Evolutionary conservation across 148 eudicot species (phyloP), one percentile per base, ranked within the genome.

Genomic region (Arctostaphylos glauca): DNA sequence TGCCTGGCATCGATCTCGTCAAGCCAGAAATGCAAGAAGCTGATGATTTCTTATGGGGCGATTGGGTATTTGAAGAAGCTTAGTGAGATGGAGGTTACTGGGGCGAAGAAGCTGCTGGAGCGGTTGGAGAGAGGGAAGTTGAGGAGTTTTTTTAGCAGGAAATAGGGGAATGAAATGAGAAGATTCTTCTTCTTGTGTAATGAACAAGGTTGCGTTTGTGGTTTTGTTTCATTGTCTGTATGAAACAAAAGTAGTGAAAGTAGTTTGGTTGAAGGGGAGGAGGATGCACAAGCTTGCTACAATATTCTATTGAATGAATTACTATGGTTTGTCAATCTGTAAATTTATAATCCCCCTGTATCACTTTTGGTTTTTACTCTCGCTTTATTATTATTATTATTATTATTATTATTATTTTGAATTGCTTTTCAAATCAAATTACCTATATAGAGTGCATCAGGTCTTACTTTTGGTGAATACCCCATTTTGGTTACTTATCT

Each of bases 11-110:
- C 84, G 7, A 89, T 96, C 16, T 89, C 97, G 6, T 88, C 99
- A 77, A 93, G 97, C 85, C 89, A 91, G 84, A 94, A 90, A 71
- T 93, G 98, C 60, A 93, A 89, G 96, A 96, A 88, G 87, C 88
- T 93, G 83, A 96, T 96, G 99, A 87, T 93, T 49, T 91, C 98
- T 0, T 94, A 96, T 23, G 99, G 99, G 4, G 98, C 98, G 13
- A 94, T 96, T 3, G 99, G 99, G 80, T 96, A 96, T 68, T 73
- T 96, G 55, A 96, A 96, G 90, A 96, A 96, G 90, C 89, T 96
- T 47, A 80, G 88, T 0, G 98, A 96, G 80, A 92, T 94, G 97
- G 99, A 96, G 41, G 72, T 96, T 21, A 89, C 91, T 0, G 96
- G 96, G 12, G 92, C 99, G 6, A 93, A 90, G 88, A 96, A 96